Evolutionary conservation across 2,329 filamentous ascomycete genomes (phyloP), one percentile per base, ranked within the genome.

Genomic region (Cercospora sesami): DNA sequence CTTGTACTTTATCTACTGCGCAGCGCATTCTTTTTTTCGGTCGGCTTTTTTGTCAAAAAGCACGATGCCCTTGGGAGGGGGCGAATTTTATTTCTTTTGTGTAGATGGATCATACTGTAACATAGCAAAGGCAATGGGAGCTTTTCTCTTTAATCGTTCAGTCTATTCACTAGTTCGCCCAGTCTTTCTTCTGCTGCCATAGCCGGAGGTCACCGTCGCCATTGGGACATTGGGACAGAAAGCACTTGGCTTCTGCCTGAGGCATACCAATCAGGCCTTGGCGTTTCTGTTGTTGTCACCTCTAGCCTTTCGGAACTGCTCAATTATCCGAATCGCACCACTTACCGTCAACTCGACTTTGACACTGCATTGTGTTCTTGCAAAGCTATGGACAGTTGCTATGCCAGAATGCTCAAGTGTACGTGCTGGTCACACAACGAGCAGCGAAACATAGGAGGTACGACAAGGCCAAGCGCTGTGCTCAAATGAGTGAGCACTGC

Each of bases 21-120:
- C 12, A 58, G 53, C 26, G 30, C 14, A 31, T 23, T 4, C n/a
- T n/a, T 23, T 58, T 58, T 59, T 59, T 28, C 31, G 8, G 12
- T 36, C 28, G 16, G 55, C 55, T 59, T 59, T 59, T 36, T 36
- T 12, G 55, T 59, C 30, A 59, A 36, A 59, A 36, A 59, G 55
- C 30, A 14, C 16, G 55, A 59, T 23, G 28, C 28, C 28, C 7
- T 8, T 31, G 7, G 28, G 18, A 10, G 10, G 55, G 55, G 55
- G 28, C 48, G 1, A 10, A 8, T n/a, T 42, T 10, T n/a, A 1
- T 36, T 36, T 59, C 28, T 21, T 59, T 59, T 59, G 55, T 59
- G 55, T 12, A 36, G n/a, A 33, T 59, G 55, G 10, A 55, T 21
- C 1, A 51, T 26, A 8, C 7, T 55, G 48, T 55, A 55, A 28